Conservation (phyloP, 2,329 filamentous ascomycete species). For the Aspergillus tanneri region DNA sequence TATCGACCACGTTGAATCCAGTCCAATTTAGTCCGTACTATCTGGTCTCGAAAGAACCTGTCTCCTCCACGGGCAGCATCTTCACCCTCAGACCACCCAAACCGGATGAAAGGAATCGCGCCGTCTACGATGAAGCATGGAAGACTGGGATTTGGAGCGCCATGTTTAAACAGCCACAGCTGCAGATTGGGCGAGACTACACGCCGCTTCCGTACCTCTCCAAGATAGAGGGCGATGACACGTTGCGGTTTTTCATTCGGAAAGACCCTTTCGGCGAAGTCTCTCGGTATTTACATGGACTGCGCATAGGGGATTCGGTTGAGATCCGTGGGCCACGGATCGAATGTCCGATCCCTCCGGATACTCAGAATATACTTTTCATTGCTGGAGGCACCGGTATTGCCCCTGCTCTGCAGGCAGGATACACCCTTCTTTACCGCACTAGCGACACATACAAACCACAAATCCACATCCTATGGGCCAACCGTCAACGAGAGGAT, state of each 20-base stretch:
- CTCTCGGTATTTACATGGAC: conserved; percentile 71
- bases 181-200: conserved; percentile 89
- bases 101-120: conserved; percentile 31
- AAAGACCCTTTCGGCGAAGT: conserved; percentile 78
- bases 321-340: conserved; percentile 76
- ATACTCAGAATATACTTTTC: conserved; percentile 67
- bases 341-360: conserved; percentile 62
- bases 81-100: conserved; percentile 44
- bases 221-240: conserved; percentile 36
- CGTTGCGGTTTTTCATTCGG: conserved; percentile 74
- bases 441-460: conserved; percentile 34
- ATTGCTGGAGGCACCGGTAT: conserved; percentile 91
- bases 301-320: conserved; percentile 63
- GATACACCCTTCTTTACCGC: conserved; percentile 55
- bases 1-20: conserved; percentile 35
- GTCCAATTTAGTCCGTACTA: conserved; percentile 43
- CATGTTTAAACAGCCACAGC: conserved; percentile 88
- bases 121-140: conserved; percentile 52
- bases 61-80: conserved; percentile 49
- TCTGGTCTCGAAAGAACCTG: conserved; percentile 43
- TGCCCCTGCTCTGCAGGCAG: conserved; percentile 81
- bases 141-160: conserved; percentile 76
- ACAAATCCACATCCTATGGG: conserved; percentile 76
- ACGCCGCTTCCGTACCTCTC: conserved; percentile 66
- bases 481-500: conserved; percentile 66